Evolutionary conservation across 2,329 filamentous ascomycete genomes (phyloP).

Genomic region (Neofusicoccum umdonicola): DNA sequence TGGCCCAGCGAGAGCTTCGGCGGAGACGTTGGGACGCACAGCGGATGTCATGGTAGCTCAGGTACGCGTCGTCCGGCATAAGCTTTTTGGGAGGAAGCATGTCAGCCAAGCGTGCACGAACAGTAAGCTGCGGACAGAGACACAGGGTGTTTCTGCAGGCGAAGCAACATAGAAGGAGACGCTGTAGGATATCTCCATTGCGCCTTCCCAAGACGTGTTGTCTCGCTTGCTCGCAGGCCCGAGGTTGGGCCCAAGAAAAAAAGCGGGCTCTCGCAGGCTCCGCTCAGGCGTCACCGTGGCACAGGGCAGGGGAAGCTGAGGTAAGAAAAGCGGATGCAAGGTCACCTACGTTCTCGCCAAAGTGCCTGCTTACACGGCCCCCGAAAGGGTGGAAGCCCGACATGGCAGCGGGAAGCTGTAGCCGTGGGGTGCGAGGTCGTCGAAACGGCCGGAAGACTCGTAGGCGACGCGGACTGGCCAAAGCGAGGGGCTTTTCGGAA

Average conservation of each 20-base stretch:
- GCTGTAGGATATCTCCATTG: background rate
- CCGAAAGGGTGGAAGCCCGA: slow-evolving; percentile 52
- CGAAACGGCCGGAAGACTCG: background rate
- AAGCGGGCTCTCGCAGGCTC: slow-evolving; percentile 8
- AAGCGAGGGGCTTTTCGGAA: background rate
- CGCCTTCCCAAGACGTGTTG: too few species aligned
- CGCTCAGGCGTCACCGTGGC: background rate
- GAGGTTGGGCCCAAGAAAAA: background rate
- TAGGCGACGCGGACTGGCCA: background rate
- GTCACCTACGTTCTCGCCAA: slow-evolving; percentile 48
- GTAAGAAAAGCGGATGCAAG: slow-evolving; percentile 20
- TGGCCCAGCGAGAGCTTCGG: background rate
- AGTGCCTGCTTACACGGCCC: slow-evolving; percentile 51
- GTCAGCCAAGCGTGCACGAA: slow-evolving; percentile 25
- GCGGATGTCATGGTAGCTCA: slow-evolving; percentile 67
- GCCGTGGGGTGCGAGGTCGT: background rate
- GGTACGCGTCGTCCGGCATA: slow-evolving; percentile 65
- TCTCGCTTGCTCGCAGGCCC: too few species aligned
- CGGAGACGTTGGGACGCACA: slow-evolving; percentile 40
- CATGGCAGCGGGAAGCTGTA: slow-evolving; percentile 6
- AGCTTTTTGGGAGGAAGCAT: slow-evolving; percentile 34
- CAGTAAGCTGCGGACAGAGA: background rate
- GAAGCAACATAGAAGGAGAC: background rate
- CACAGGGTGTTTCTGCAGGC: background rate
- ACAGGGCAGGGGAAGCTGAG: background rate